Evolutionary conservation across 2,329 filamentous ascomycete genomes (phyloP).

Genomic region (Huntiella bhutanensis): DNA sequence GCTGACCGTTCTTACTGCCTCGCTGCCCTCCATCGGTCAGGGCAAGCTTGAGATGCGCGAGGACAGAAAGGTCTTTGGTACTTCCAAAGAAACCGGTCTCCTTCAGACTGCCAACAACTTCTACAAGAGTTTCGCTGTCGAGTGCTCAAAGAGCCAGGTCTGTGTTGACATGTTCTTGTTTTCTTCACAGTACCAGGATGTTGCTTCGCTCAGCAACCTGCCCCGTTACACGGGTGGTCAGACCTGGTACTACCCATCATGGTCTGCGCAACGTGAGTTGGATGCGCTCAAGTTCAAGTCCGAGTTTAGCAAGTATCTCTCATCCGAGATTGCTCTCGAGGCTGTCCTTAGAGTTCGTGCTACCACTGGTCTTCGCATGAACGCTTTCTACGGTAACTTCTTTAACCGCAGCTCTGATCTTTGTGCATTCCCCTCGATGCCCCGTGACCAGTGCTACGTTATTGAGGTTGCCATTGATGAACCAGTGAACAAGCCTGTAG

Average conservation of each 20-base stretch:
- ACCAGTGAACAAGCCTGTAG: slow-evolving; percentile 72
- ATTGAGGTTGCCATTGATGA: slow-evolving; percentile 98
- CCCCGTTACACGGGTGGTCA: slow-evolving; percentile 93
- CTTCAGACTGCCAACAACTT: slow-evolving; percentile 89
- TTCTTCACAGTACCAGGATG: slow-evolving; percentile 90
- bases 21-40: slow-evolving; percentile 72
- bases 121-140: slow-evolving; percentile 97
- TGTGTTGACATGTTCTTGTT: slow-evolving; percentile 98
- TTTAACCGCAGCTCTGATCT: slow-evolving; percentile 97
- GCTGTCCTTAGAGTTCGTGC: slow-evolving; percentile 89
- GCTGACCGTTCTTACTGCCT: slow-evolving; percentile 77
- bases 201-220: slow-evolving; percentile 86
- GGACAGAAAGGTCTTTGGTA: slow-evolving; percentile 89
- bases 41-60: slow-evolving; percentile 86
- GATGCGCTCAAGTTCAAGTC: slow-evolving; percentile 96
- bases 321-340: slow-evolving; percentile 86
- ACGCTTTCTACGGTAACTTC: slow-evolving; percentile 97
- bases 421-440: slow-evolving; percentile 94
- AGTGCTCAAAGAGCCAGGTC: slow-evolving; percentile 97
- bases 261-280: slow-evolving; percentile 84
- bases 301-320: slow-evolving; percentile 94
- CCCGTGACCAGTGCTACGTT: slow-evolving; percentile 90
- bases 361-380: slow-evolving; percentile 88
- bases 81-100: slow-evolving; percentile 72
- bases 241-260: slow-evolving; percentile 96